Evolutionary conservation across 805 yeast species (phyloP).

Genomic region (Lipomyces japonicus): DNA sequence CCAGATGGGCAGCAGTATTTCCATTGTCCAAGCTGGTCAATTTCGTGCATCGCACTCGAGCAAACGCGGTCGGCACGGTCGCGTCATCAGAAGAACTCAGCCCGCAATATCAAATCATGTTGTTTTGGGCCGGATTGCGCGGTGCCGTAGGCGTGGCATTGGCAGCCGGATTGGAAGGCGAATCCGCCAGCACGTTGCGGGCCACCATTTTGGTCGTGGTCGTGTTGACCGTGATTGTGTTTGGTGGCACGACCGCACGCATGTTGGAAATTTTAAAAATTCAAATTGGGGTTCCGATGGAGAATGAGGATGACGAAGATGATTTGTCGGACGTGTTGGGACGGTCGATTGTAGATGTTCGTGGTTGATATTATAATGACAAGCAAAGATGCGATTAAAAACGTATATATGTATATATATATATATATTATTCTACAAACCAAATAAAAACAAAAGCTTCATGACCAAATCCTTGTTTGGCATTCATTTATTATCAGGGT

Average conservation of each 20-base stretch:
- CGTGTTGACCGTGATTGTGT: conserved; percentile 88
- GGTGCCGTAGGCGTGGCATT: conserved; percentile 99
- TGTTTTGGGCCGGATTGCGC: conserved; percentile 97
- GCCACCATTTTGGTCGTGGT: conserved; percentile 97
- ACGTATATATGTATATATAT: too few relatives aligned
- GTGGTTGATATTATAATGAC: too few relatives aligned
- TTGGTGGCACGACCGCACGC: conserved; percentile 98
- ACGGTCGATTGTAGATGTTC: too few relatives aligned
- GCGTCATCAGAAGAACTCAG: conserved; percentile 87
- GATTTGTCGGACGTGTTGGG: conserved; percentile 44
- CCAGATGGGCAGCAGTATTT: conserved; percentile 97
- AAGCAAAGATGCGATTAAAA: too few relatives aligned
- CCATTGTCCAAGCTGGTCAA: conserved; percentile 84
- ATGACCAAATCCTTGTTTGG: too few relatives aligned
- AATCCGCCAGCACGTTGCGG: conserved; percentile 75
- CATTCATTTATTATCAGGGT: too few relatives aligned
- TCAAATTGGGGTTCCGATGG: conserved; percentile 76
- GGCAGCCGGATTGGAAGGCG: conserved; percentile 97
- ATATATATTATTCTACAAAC: too few relatives aligned
- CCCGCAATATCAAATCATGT: conserved; percentile 95
- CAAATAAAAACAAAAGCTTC: too few relatives aligned
- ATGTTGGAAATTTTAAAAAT: conserved; percentile 95
- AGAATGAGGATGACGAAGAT: conserved; percentile 81
- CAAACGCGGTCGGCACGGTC: conserved; percentile 38
- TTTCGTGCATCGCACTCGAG: conserved; percentile 64